Evolutionary conservation across 2,329 filamentous ascomycete species (phyloP), one percentile per base, ranked within the genome.

Genomic region (Aspergillus texensis): DNA sequence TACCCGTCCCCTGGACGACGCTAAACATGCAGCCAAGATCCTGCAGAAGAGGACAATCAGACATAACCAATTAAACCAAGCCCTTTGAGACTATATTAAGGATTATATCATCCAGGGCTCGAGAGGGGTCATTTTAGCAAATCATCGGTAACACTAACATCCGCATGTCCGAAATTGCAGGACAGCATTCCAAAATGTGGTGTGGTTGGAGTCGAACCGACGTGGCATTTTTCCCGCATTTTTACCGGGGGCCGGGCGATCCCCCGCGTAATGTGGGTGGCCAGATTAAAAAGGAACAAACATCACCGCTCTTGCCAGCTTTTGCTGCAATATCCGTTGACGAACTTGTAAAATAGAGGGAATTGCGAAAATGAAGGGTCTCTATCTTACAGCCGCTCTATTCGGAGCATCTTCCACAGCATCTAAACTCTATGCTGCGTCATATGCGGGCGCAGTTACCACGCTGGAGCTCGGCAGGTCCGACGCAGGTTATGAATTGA

Each of bases 381-480:
- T 26, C 21, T 55, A 21, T 14, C 52, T 55, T 2, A 39, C 32
- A 21, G 32, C 52, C 21, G 52, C 52, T 55, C 39, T 61, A 32
- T 56, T 56, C 28, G 52, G 59, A 24, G 36, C 48, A 21, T n/a
- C 50, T 9, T 48, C 59, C 34, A 32, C 43, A 19, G 61, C 57
- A 6, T 60, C 62, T 3, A 61, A 28, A 19, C 68, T 79, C 14
- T 78, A 74, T 58, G 72, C 77, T 9, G 72, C 76, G 28, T 78
- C 76, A 4, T 79, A 78, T 50, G 56, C 65, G 2, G 77, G 77
- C 16, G 70, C 63, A 4, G 69, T 79, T 30, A 72, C 72, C 6
- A 70, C 75, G 2, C 60, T 77, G 30, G 67, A 66, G n/a, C 64
- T 78, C 24, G 63, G 50, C 9, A 62, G 66, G 16, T 58, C 41